Conservation (phyloP, 176 grass and related monocot species). For the Rhynchospora tenuis region DNA sequence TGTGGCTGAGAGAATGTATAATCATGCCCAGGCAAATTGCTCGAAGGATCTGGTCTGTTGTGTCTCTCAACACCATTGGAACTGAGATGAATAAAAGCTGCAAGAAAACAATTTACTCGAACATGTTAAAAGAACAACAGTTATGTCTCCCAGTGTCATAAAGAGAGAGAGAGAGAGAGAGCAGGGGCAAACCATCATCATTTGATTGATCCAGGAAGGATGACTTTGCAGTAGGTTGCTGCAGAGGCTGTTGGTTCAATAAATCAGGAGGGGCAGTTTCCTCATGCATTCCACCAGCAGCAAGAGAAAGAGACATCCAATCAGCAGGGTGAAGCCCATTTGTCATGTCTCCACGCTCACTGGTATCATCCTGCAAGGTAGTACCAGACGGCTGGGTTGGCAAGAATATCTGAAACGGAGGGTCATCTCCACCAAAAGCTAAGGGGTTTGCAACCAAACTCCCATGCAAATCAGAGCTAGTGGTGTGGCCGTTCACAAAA, state of each 20-base stretch:
- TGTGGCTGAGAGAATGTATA: conserved; percentile 74
- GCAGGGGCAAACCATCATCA: conserved; percentile 56
- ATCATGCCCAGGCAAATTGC: conserved; percentile 43
- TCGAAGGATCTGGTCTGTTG: conserved; percentile 30
- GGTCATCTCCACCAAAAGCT: conserved; percentile 57
- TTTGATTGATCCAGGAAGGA: conserved; percentile 32
- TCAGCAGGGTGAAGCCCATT: conserved; percentile 65
- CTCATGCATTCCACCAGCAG: conserved; percentile 48
- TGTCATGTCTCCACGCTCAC: conserved; percentile 31
- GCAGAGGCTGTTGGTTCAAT: conserved; percentile 25
- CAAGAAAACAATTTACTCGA: conserved; percentile 30
- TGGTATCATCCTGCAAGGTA: conserved; percentile 49
- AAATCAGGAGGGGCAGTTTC: conserved; percentile 34
- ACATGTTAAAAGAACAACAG: neutral
- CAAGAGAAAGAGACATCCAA: conserved; percentile 80
- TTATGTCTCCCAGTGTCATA: neutral
- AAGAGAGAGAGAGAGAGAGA: conserved; percentile 3
- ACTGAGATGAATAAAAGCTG: conserved; percentile 53
- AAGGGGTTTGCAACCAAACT: conserved; percentile 83
- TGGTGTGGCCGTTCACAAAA: conserved; percentile 34
- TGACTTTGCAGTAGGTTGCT: conserved; percentile 44
- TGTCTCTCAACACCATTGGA: conserved; percentile 49
- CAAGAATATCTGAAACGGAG: conserved; percentile 81
- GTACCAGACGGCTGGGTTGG: conserved; percentile 57
- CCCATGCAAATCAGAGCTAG: conserved; percentile 42